Percentiles rank a stretch among this genome's conserved stretches.
Evolutionary conservation across 257 asterid genomes (phyloP).

Genomic region (Apocynum venetum): DNA sequence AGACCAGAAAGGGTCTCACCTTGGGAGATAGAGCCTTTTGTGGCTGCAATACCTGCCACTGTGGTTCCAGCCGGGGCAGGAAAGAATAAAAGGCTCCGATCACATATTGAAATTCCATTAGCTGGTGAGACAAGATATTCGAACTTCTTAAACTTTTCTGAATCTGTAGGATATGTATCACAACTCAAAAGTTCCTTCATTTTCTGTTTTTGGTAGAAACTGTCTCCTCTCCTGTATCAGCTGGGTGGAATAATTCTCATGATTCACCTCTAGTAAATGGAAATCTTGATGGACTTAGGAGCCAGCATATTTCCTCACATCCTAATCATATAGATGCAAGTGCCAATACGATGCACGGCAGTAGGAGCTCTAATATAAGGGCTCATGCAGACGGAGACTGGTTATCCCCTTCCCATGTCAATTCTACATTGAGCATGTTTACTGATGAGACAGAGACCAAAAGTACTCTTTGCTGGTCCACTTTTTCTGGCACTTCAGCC

Average conservation of each 20-base stretch:
- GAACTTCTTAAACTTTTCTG: neutral
- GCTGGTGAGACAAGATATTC: conserved; percentile 14
- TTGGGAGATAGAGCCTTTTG: conserved; percentile 57
- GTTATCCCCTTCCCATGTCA: conserved; percentile 18
- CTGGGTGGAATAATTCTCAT: conserved; percentile 46
- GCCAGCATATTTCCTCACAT: conserved; percentile 22
- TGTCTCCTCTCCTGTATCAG: conserved; percentile 38
- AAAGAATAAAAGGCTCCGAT: conserved; percentile 24
- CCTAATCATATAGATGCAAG: conserved; percentile 5
- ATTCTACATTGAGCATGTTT: conserved; percentile 31
- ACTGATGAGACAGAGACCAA: conserved; percentile 50
- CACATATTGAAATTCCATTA: conserved; percentile 15
- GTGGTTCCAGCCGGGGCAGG: conserved; percentile 18
- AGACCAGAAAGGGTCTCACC: conserved; percentile 57
- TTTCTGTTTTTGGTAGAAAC: conserved; percentile 29
- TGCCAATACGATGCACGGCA: conserved; percentile 16
- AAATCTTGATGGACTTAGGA: conserved; percentile 30
- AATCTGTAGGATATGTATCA: neutral
- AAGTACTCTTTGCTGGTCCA: conserved; percentile 57
- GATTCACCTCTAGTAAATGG: conserved; percentile 32
- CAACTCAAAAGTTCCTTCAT: conserved; percentile 9
- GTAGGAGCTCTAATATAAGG: conserved; percentile 14
- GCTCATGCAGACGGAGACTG: conserved; percentile 19
- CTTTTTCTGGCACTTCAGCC: conserved; percentile 36
- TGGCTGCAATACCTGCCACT: conserved; percentile 24